Evolutionary conservation across 192 early-diverging fungal genomes (phyloP), one percentile per base, ranked within the genome.

Genomic region (Phlyctochytrium arcticum): DNA sequence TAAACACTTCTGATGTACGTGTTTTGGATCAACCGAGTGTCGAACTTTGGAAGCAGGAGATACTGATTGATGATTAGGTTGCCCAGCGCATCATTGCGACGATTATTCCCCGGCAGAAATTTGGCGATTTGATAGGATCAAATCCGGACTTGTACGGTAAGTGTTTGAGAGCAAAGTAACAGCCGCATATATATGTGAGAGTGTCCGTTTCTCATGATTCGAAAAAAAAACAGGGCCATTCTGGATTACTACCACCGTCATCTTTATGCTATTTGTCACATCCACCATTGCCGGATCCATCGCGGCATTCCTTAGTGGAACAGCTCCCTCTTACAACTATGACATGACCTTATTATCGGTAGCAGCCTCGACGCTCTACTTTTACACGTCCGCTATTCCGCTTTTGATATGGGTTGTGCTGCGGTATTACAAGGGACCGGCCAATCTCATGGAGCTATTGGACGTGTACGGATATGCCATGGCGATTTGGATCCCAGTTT

Each of bases 221-320:
- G 26, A 47, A 36, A 48, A 34, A n/a, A n/a, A n/a, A n/a, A 32
- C 58, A 88, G 87, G 96, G 19, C 96, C 97, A 0, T 96, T 98
- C 72, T 99, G 97, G 97, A 92, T 99, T 46, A 76, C 94, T 7
- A 98, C 94, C 0, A 95, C 94, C 2, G 92, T 96, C n/a, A 88
- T 99, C 26, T 95, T 99, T 57, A 63, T 84, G n/a, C 83, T 98
- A 36, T 99, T 97, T 83, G 91, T 95, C 35, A 90, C 95, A 12
- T 90, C 91, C 3, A 90, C 90, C 33, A 80, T 99, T 26, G 92
- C 96, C 32, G 85, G 86, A 23, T 90, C 89, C 15, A 89, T 99
- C 53, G 84, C 83, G 17, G 79, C 85, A 39, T 80, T 90, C 39
- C 36, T 69, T 4, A 29, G 32, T 37, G 34, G 27, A 24, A 8